These are phyloP conservation scores for Cymodocea nodosa DNA, from an alignment of 116 monocot genomes.

Conservation along the genomic window DNA sequence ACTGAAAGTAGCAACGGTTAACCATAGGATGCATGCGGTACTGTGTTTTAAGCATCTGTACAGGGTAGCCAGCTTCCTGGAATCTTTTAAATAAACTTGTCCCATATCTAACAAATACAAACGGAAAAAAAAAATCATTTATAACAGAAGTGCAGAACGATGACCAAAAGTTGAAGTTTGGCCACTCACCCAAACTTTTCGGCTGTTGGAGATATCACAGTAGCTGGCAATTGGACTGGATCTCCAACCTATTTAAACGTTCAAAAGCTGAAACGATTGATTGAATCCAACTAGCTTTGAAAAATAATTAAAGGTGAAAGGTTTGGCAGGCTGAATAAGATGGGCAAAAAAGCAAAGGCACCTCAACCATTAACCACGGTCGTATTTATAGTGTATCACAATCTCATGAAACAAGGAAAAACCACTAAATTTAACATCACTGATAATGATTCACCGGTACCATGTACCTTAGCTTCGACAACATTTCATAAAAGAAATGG, in stretches of 20 bases:
- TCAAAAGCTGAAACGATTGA: too few relatives aligned
- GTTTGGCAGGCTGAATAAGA: too few relatives aligned
- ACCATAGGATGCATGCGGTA: slow-evolving; percentile 99
- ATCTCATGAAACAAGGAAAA: too few relatives aligned
- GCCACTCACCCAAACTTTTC: slow-evolving; percentile 58
- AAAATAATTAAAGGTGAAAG: too few relatives aligned
- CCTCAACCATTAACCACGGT: too few relatives aligned
- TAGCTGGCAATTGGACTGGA: slow-evolving; percentile 96
- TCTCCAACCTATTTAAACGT: slow-evolving; percentile 60
- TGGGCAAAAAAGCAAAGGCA: too few relatives aligned
- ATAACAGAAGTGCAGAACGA: not conserved
- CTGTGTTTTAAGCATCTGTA: slow-evolving; percentile 92
- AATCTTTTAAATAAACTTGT: slow-evolving; percentile 98
- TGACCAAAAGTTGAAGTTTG: not conserved
- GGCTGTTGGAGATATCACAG: slow-evolving; percentile 85
- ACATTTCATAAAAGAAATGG: too few relatives aligned
- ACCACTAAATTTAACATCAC: too few relatives aligned
- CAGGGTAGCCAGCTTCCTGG: slow-evolving; percentile 88
- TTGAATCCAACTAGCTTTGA: too few relatives aligned
- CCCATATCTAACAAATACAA: slow-evolving; percentile 44
- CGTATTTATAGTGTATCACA: too few relatives aligned
- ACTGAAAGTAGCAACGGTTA: not conserved
- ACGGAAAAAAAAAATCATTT: slow-evolving; percentile 1
- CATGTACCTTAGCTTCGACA: too few relatives aligned
- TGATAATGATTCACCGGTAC: too few relatives aligned